These are phyloP conservation scores for Bacterosira constricta DNA, from an alignment of 108 stramenopile species.

Conservation along the genomic window DNA sequence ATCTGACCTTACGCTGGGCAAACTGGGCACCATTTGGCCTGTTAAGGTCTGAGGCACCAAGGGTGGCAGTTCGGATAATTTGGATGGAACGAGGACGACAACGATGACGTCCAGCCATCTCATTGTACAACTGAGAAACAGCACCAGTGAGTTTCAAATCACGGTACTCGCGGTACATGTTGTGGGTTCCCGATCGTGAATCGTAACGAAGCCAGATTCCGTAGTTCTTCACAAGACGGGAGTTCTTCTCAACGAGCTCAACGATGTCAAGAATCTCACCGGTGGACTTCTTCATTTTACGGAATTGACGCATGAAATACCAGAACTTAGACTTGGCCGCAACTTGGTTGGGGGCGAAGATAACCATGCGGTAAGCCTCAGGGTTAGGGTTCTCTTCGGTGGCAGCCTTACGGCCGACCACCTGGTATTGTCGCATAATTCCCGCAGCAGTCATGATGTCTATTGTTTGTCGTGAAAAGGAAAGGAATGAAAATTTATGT, in stretches of 20 bases:
- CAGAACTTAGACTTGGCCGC: slow-evolving; percentile 99
- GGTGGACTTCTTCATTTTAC: slow-evolving; percentile 99
- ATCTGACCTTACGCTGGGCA: slow-evolving; percentile 90
- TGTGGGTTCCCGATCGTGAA: slow-evolving; percentile 99
- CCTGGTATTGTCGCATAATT: slow-evolving; percentile 96
- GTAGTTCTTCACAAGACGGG: slow-evolving; percentile 98
- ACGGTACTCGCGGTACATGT: slow-evolving; percentile 99
- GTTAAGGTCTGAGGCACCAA: slow-evolving; percentile 91
- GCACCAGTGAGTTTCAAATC: slow-evolving; percentile 96
- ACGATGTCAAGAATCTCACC: slow-evolving; percentile 98
- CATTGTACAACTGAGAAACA: slow-evolving; percentile 97
- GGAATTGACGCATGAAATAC: slow-evolving; percentile 99
- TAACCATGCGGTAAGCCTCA: slow-evolving; percentile 99
- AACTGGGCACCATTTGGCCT: slow-evolving; percentile 93
- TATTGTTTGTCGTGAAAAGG: background rate
- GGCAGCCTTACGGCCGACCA: slow-evolving; percentile 98
- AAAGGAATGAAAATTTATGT: background rate
- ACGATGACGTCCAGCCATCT: slow-evolving; percentile 99
- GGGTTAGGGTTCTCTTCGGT: slow-evolving; percentile 98
- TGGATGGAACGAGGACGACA: slow-evolving; percentile 98
- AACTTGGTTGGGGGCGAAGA: slow-evolving; percentile 97
- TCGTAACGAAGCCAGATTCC: slow-evolving; percentile 99
- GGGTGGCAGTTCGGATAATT: slow-evolving; percentile 96
- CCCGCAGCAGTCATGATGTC: slow-evolving; percentile 85
- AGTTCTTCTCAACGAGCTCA: slow-evolving; percentile 97